These are phyloP conservation scores for Austropuccinia psidii DNA, from an alignment of 1,284 basidiomycete species.

Conservation along the genomic window DNA sequence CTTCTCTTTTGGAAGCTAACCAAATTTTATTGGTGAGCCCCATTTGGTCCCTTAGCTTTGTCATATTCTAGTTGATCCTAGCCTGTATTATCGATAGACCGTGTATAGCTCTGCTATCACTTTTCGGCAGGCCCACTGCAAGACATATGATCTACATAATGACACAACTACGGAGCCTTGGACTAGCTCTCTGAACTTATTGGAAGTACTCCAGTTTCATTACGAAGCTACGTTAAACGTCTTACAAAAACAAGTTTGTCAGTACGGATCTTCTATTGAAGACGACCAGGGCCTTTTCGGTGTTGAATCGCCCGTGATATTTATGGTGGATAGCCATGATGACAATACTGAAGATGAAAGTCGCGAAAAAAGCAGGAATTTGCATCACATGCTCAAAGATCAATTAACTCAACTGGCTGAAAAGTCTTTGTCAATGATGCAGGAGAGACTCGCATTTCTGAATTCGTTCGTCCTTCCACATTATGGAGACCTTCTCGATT, in stretches of 20 bases:
- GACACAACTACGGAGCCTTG: slow-evolving; percentile 61
- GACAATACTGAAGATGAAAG: slow-evolving; percentile 43
- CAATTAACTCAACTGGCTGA: slow-evolving; percentile 50
- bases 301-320: slow-evolving; percentile 10
- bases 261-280: slow-evolving; percentile 51
- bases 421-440: slow-evolving; percentile 46
- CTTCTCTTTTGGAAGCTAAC: slow-evolving; percentile 41
- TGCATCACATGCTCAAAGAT: slow-evolving; percentile 47
- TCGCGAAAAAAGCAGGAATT: slow-evolving; percentile 43
- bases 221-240: slow-evolving; percentile 60
- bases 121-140: slow-evolving; percentile 63
- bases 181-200: slow-evolving; percentile 63
- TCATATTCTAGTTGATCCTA: slow-evolving; percentile 50
- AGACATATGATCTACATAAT: slow-evolving; percentile 64
- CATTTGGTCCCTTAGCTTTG: neutral
- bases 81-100: slow-evolving; percentile 51
- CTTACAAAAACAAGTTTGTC: slow-evolving; percentile 51
- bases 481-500: neutral
- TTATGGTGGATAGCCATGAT: slow-evolving; percentile 40
- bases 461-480: slow-evolving; percentile 39
- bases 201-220: slow-evolving; percentile 64
- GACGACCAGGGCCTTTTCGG: slow-evolving; percentile 41
- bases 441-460: slow-evolving; percentile 48
- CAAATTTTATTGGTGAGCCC: slow-evolving; percentile 40
- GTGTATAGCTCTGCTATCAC: slow-evolving; percentile 64